Evolutionary conservation across 805 yeast species (phyloP).

Genomic region (Hanseniaspora thailandica): DNA sequence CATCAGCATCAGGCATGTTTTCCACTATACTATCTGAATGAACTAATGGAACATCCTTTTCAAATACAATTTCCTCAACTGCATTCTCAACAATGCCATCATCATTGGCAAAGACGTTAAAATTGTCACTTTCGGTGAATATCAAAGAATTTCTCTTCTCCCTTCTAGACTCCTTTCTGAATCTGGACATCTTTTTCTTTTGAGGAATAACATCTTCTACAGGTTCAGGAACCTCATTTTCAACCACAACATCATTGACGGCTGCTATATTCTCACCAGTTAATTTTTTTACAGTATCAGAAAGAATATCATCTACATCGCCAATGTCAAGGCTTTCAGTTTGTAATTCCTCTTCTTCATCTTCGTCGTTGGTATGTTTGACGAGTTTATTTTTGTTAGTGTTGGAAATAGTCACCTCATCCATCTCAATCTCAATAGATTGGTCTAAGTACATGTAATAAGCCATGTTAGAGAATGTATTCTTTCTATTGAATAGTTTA

Average conservation of each 20-base stretch:
- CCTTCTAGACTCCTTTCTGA: constrained; percentile 21
- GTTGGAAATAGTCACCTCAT: not conserved
- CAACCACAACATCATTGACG: constrained; percentile 25
- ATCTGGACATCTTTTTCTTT: constrained; percentile 23
- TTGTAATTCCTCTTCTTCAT: not conserved
- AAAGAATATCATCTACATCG: not conserved
- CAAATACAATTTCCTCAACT: not conserved
- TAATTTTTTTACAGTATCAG: constrained; percentile 18
- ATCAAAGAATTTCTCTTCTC: constrained; percentile 11
- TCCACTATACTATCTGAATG: not conserved
- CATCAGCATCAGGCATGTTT: not conserved
- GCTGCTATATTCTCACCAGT: constrained; percentile 27
- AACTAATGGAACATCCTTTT: not conserved
- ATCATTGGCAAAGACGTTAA: not conserved
- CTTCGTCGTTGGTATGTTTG: not conserved
- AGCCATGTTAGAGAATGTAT: constrained; percentile 21
- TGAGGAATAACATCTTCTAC: constrained; percentile 15
- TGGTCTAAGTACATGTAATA: constrained; percentile 9
- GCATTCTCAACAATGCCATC: not conserved
- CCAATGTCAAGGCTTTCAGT: constrained; percentile 3
- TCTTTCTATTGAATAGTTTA: constrained; percentile 25
- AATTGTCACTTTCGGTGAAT: not conserved
- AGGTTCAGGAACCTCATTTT: constrained; percentile 14
- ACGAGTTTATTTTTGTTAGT: not conserved
- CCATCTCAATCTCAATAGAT: constrained; percentile 6